Percentiles rank a stretch among this genome's conserved stretches.
Conservation (phyloP, 1,284 basidiomycete species). For the Anthracocystis walkeri region DNA sequence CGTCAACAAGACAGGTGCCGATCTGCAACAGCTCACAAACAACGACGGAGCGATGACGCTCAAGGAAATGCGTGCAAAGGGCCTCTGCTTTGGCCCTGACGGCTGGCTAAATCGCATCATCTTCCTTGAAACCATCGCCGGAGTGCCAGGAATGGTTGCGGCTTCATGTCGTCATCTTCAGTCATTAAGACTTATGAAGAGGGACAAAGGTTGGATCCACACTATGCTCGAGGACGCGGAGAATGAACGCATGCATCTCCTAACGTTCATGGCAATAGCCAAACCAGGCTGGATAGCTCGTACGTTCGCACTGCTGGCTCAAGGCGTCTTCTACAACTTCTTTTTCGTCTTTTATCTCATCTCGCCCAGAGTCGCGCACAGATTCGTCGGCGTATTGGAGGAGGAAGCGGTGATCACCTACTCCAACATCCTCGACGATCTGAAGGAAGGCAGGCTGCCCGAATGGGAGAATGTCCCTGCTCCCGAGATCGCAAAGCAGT, state of each 20-base stretch:
- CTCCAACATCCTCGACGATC: slow-evolving; percentile 83
- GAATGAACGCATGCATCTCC: slow-evolving; percentile 63
- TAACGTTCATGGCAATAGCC: slow-evolving; percentile 47
- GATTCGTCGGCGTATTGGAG: slow-evolving; percentile 93
- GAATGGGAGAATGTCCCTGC: slow-evolving; percentile 81
- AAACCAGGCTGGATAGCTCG: slow-evolving; percentile 46
- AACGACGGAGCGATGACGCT: slow-evolving; percentile 47
- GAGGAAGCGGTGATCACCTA: slow-evolving; percentile 84
- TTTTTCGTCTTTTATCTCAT: slow-evolving; percentile 79
- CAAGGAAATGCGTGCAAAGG: slow-evolving; percentile 54
- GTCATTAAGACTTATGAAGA: slow-evolving; percentile 47
- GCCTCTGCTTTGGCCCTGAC: slow-evolving; percentile 59
- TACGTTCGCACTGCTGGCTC: slow-evolving; percentile 73
- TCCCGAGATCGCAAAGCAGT: slow-evolving; percentile 85
- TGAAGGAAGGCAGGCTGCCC: slow-evolving; percentile 86
- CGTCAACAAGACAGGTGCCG: slow-evolving; percentile 29
- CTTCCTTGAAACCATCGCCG: slow-evolving; percentile 78
- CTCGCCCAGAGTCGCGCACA: slow-evolving; percentile 85
- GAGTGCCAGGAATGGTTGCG: slow-evolving; percentile 87
- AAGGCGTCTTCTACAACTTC: slow-evolving; percentile 71
- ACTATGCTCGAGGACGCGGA: slow-evolving; percentile 63
- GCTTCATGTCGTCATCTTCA: slow-evolving; percentile 81
- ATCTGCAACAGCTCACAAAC: slow-evolving; percentile 6
- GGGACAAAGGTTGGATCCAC: slow-evolving; percentile 62
- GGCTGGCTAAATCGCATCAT: slow-evolving; percentile 60